A percentile compares a stretch with the other conserved stretches of the same genome.
phyloP scores from a whole-genome alignment of 768 basidiomycete species.

The Mycena vitilis region DNA sequence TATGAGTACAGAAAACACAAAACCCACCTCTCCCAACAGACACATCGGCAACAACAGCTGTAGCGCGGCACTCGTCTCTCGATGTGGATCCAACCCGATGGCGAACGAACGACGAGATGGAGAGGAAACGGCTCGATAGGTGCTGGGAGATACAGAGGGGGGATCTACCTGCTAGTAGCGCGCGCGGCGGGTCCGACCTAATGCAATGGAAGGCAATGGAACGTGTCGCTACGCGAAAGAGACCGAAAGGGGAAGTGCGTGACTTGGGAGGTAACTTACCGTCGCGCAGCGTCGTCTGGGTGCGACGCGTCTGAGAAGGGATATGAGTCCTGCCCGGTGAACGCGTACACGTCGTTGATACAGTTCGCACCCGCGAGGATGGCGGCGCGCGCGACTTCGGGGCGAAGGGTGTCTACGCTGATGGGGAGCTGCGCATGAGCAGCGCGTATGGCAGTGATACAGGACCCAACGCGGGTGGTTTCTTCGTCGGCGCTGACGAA shows the following conservation, averaged over 20 bases:
- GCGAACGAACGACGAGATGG: too few relatives aligned
- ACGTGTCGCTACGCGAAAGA: too few relatives aligned
- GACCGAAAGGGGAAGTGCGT: too few relatives aligned
- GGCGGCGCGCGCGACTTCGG: conserved; percentile 79
- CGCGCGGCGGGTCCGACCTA: too few relatives aligned
- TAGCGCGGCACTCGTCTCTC: conserved; percentile 80
- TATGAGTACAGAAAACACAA: neutral
- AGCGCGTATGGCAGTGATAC: conserved; percentile 69
- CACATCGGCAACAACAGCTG: conserved; percentile 57
- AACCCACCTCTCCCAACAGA: conserved; percentile 46
- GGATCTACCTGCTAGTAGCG: too few relatives aligned
- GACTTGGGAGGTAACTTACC: too few relatives aligned
- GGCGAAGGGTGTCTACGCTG: conserved; percentile 92
- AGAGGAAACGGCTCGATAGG: too few relatives aligned
- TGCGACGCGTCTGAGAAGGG: conserved; percentile 32
- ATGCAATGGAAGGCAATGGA: conserved; percentile 83
- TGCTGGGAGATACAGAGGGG: too few relatives aligned
- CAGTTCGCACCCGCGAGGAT: conserved; percentile 88
- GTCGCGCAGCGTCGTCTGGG: conserved; percentile 45
- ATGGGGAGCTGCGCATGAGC: conserved; percentile 59
- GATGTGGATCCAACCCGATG: conserved; percentile 94
- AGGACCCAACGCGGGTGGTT: conserved; percentile 74
- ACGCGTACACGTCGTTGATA: conserved; percentile 93
- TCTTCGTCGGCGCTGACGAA: conserved; percentile 80
- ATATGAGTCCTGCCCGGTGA: conserved; percentile 71